These are phyloP conservation scores for Alternaria sp. DNA, from an alignment of 2,329 filamentous ascomycete genomes.

Conservation along the genomic window DNA sequence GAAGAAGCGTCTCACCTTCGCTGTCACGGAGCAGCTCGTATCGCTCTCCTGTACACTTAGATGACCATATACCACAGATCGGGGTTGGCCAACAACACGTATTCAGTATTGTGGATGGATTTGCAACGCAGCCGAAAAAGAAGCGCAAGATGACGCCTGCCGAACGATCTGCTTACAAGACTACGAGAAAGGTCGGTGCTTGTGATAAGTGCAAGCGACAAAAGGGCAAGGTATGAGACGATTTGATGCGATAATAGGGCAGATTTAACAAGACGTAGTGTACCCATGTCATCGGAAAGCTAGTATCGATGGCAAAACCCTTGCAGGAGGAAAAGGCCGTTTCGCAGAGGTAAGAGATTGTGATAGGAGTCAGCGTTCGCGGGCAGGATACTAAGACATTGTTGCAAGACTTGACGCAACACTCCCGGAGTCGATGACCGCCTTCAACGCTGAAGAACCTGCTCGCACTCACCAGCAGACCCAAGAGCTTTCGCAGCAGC, in stretches of 20 bases:
- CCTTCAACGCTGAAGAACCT: neutral
- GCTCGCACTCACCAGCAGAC: neutral
- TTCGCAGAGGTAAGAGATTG: constrained; percentile 2
- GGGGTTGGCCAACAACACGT: constrained; percentile 29
- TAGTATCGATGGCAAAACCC: neutral
- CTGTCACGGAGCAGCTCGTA: neutral
- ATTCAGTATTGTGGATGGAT: constrained; percentile 31
- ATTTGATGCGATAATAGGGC: neutral
- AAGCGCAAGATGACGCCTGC: constrained; percentile 36
- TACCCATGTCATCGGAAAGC: neutral
- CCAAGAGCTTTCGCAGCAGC: neutral
- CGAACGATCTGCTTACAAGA: constrained; percentile 33
- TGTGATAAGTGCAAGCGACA: constrained; percentile 33
- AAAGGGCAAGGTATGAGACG: constrained; percentile 34
- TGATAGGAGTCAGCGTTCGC: no score
- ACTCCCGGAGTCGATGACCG: neutral
- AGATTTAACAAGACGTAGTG: constrained; percentile 1
- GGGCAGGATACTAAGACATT: neutral
- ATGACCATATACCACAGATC: neutral
- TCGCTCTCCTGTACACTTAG: neutral
- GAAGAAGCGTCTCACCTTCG: neutral
- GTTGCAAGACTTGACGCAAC: neutral
- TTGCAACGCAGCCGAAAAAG: constrained; percentile 26
- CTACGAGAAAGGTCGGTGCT: constrained; percentile 35
- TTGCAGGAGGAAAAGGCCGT: neutral